Evolutionary conservation across 2,329 filamentous ascomycete genomes (phyloP).

Genomic region (Teratosphaeriaceae sp.): DNA sequence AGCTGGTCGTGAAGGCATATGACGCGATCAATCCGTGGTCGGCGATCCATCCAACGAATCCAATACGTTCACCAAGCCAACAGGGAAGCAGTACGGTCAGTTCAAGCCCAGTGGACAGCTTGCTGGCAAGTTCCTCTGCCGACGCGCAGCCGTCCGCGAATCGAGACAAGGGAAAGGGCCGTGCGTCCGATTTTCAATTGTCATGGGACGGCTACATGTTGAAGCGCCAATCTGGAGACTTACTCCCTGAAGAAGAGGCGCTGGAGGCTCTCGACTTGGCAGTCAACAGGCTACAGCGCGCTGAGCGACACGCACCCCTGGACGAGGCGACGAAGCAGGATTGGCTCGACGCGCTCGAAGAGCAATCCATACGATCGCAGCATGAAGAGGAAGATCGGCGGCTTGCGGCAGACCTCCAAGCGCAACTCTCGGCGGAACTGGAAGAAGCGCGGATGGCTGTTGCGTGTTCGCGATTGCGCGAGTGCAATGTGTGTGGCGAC

Average conservation of each 20-base stretch:
- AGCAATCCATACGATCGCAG: neutral
- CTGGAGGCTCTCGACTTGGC: no score
- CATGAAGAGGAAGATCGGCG: constrained; percentile 3
- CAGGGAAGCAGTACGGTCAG: neutral
- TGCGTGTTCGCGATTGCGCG: constrained; percentile 13
- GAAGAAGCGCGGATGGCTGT: constrained; percentile 8
- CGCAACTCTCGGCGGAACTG: constrained; percentile 1
- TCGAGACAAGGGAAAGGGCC: constrained; percentile 12
- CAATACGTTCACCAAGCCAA: no score
- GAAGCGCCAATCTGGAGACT: neutral
- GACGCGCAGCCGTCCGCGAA: constrained; percentile 2
- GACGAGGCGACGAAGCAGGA: no score
- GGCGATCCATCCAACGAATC: neutral
- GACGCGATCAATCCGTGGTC: neutral
- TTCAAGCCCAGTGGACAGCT: constrained; percentile 13
- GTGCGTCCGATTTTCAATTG: neutral
- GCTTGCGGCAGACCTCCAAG: neutral
- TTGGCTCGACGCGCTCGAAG: neutral
- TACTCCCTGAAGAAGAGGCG: neutral
- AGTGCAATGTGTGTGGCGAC: constrained; percentile 33
- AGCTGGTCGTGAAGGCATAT: constrained; percentile 1
- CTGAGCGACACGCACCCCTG: no score
- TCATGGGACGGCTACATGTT: neutral
- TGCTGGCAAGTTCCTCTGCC: constrained; percentile 5
- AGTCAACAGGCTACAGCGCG: no score